A percentile compares a stretch with the other conserved stretches of the same genome.
Conservation (phyloP, 2,329 filamentous ascomycete genomes). For the Scedosporium boydii region DNA sequence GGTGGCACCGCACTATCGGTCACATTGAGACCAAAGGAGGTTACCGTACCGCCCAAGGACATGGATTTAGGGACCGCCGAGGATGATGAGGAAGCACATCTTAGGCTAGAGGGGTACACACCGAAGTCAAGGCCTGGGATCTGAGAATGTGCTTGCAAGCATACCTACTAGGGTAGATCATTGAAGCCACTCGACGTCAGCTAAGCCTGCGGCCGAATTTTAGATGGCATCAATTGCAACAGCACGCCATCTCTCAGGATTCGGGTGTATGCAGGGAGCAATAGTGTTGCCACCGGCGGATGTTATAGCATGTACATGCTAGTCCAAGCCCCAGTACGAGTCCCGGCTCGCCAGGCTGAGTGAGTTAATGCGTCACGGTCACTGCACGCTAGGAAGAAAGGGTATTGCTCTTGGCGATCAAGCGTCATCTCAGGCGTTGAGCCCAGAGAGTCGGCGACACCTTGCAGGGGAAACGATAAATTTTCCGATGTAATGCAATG, state of each 20-base stretch:
- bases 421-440: conserved; percentile 61
- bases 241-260: no score
- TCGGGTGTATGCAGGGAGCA: no score
- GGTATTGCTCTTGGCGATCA: conserved; percentile 65
- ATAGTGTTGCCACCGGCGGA: no score
- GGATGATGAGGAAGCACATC: conserved; percentile 28
- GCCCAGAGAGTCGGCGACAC: conserved; percentile 77
- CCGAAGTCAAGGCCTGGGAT: conserved; percentile 23
- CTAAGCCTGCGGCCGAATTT: no score
- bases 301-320: no score
- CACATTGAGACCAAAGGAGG: conserved; percentile 15
- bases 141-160: not conserved
- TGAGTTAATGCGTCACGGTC: no score
- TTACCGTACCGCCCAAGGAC: conserved; percentile 14
- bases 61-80: conserved; percentile 12
- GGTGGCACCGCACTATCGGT: conserved; percentile 10
- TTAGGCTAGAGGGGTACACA: conserved; percentile 42
- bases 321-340: no score
- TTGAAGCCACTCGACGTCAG: not conserved
- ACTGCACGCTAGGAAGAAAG: not conserved
- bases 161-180: not conserved
- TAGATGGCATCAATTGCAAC: no score
- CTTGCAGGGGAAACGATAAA: conserved; percentile 54
- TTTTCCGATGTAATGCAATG: conserved; percentile 47
- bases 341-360: no score